phyloP scores from a whole-genome alignment of 352 stramenopile genomes.

The Pythium scleroteichum region DNA sequence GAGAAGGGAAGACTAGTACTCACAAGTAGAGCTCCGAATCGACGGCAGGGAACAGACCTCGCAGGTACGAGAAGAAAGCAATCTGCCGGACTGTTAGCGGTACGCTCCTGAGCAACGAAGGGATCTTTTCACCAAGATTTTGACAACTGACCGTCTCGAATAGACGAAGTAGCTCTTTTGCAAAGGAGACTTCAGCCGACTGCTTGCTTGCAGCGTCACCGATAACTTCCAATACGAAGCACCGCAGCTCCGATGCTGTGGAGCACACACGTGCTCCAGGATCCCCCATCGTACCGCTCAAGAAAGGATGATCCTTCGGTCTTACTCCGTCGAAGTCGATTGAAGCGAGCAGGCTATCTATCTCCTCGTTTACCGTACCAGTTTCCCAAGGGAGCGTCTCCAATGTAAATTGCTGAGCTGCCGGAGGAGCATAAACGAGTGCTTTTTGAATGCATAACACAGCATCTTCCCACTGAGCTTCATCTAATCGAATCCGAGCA shows the following conservation, averaged over 20 bases:
- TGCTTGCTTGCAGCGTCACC: slow-evolving; percentile 68
- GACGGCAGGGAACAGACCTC: slow-evolving; percentile 54
- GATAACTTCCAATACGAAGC: slow-evolving; percentile 59
- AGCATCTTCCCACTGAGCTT: slow-evolving; percentile 39
- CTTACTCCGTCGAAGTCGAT: slow-evolving; percentile 74
- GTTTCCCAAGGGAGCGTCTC: neutral
- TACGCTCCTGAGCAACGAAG: neutral
- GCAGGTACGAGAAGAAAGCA: slow-evolving; percentile 70
- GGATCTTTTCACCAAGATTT: neutral
- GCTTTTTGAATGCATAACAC: slow-evolving; percentile 49
- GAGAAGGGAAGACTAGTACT: slow-evolving; percentile 18
- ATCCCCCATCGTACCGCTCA: slow-evolving; percentile 26
- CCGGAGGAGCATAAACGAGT: slow-evolving; percentile 9
- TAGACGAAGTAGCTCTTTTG: slow-evolving; percentile 29
- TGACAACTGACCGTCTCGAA: slow-evolving; percentile 58
- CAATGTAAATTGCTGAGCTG: neutral
- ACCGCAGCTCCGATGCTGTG: slow-evolving; percentile 55
- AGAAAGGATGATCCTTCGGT: slow-evolving; percentile 32
- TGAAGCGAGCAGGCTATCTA: slow-evolving; percentile 48
- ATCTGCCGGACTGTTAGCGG: slow-evolving; percentile 24
- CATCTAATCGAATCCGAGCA: slow-evolving; percentile 38
- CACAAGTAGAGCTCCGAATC: slow-evolving; percentile 86
- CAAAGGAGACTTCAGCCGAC: neutral
- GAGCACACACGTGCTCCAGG: slow-evolving; percentile 37
- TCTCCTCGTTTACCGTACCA: slow-evolving; percentile 10